A percentile compares a stretch with the other conserved stretches of the same genome.
phyloP scores from a whole-genome alignment of 2,329 filamentous ascomycete species.

The Sarocladium strictum region DNA sequence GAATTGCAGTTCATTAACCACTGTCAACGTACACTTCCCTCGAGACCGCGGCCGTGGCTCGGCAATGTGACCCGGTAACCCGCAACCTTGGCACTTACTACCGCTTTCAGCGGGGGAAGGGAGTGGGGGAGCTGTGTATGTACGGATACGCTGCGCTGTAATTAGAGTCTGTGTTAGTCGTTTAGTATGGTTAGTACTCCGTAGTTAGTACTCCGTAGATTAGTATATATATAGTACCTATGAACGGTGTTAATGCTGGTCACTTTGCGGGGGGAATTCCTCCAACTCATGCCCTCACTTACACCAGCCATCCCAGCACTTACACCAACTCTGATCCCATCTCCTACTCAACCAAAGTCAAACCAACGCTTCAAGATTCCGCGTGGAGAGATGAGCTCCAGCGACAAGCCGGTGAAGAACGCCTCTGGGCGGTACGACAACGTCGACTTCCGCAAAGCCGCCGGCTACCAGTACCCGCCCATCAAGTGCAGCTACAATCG shows the following conservation, averaged over 20 bases:
- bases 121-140: background rate
- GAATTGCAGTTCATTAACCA: no score
- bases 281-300: background rate
- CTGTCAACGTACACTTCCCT: no score
- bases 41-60: background rate
- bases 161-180: no score
- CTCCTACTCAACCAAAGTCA: no score
- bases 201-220: no score
- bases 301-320: no score
- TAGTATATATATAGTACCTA: no score
- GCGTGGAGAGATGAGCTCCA: conserved; percentile 2
- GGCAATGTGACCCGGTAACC: background rate
- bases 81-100: no score
- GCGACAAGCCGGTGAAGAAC: conserved; percentile 27
- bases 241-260: background rate
- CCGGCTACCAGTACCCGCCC: conserved; percentile 28
- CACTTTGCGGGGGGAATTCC: background rate
- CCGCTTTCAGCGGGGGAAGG: background rate
- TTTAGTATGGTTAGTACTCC: no score
- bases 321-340: no score
- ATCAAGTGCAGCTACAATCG: conserved; percentile 35
- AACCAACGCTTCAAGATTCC: background rate
- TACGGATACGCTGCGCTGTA: no score
- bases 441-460: conserved; percentile 34
- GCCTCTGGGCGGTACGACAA: conserved; percentile 33